A percentile compares a stretch with the other conserved stretches of the same genome.
Evolutionary conservation across 345 rosid genomes (phyloP).

Genomic region (Lepidium africanum): DNA sequence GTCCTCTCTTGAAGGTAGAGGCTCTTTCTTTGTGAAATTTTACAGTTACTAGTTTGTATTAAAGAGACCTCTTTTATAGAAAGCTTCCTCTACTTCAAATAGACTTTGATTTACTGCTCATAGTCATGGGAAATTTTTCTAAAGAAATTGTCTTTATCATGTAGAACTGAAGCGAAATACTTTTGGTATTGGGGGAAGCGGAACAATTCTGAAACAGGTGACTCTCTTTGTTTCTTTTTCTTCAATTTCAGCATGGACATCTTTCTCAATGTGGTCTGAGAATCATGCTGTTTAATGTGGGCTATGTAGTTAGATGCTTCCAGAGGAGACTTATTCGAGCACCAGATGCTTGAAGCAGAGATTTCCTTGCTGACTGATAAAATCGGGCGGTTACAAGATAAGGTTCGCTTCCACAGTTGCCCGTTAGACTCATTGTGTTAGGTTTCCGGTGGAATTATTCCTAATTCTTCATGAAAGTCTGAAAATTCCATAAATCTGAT

Average conservation of each 20-base stretch:
- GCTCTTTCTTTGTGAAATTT: background rate
- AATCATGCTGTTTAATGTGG: conserved; percentile 10
- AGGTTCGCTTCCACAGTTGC: conserved; percentile 44
- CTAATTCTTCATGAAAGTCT: background rate
- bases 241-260: background rate
- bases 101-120: background rate
- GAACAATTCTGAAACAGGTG: conserved; percentile 46
- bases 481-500: background rate
- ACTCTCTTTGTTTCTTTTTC: background rate
- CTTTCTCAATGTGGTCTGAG: conserved; percentile 9
- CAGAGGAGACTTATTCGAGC: conserved; percentile 60
- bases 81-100: background rate
- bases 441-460: background rate
- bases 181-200: conserved; percentile 33
- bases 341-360: conserved; percentile 75
- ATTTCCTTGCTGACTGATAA: conserved; percentile 59
- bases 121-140: background rate
- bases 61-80: background rate
- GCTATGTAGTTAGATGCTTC: conserved; percentile 45
- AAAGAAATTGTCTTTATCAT: conserved; percentile 15
- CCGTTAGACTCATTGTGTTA: background rate
- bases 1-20: conserved; percentile 64
- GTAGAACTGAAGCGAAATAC: conserved; percentile 64
- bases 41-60: background rate
- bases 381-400: conserved; percentile 49